Conservation (phyloP, 805 yeast species). For the Saccharomycopsis selenospora region DNA sequence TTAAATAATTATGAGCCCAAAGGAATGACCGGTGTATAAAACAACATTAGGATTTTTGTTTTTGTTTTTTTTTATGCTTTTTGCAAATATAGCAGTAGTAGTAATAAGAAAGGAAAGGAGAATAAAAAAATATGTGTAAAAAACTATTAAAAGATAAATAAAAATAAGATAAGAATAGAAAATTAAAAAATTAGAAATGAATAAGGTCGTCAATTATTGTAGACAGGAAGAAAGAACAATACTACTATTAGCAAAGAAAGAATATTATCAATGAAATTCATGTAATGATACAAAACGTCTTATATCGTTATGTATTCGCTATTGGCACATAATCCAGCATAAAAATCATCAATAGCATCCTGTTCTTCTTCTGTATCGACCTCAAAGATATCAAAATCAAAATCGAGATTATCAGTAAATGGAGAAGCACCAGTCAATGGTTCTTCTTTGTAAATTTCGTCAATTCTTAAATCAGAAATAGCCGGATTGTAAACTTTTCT, state of each 20-base stretch:
- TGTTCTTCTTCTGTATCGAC: background rate
- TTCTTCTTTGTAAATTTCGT: background rate
- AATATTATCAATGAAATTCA: too few relatives aligned
- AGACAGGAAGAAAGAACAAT: too few relatives aligned
- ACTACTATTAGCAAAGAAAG: too few relatives aligned
- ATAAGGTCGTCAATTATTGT: too few relatives aligned
- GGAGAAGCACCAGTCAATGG: background rate
- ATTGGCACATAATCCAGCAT: background rate
- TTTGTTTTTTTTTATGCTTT: too few relatives aligned
- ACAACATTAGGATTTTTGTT: too few relatives aligned
- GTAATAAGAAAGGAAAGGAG: too few relatives aligned
- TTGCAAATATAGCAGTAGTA: too few relatives aligned
- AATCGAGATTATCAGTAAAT: background rate
- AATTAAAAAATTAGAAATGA: background rate
- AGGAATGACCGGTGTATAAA: constrained; percentile 3
- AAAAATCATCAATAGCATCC: too few relatives aligned
- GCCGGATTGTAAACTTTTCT: constrained; percentile 5
- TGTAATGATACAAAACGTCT: too few relatives aligned
- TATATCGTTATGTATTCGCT: background rate
- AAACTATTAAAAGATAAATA: too few relatives aligned
- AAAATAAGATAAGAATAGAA: background rate
- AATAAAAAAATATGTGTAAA: too few relatives aligned
- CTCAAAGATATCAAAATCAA: background rate
- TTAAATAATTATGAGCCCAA: constrained; percentile 3
- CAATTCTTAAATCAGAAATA: background rate